Evolutionary conservation across 1,139 yeast species (phyloP).

Genomic region (Yamadazyma membranifaciens): DNA sequence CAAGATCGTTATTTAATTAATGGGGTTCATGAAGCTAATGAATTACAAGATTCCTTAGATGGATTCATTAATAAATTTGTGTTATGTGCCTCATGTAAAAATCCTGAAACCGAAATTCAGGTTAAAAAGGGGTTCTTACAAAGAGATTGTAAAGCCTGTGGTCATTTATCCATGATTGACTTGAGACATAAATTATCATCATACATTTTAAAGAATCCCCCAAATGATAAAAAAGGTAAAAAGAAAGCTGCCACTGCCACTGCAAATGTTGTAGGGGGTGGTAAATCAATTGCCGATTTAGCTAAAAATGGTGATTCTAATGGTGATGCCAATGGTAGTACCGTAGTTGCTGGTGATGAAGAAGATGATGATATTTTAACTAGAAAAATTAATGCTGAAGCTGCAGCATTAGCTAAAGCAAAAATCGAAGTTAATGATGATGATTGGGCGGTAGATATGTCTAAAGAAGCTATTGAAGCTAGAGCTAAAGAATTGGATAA

Average conservation of each 20-base stretch:
- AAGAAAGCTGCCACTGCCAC: conserved; percentile 87
- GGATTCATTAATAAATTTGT: conserved; percentile 93
- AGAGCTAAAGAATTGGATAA: conserved; percentile 88
- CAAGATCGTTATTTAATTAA: conserved; percentile 87
- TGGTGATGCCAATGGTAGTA: conserved; percentile 43
- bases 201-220: conserved; percentile 91
- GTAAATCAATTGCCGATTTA: conserved; percentile 73
- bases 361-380: conserved; percentile 78
- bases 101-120: conserved; percentile 94
- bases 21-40: conserved; percentile 90
- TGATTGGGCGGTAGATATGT: conserved; percentile 98
- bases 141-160: conserved; percentile 98
- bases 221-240: conserved; percentile 61
- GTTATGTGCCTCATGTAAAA: conserved; percentile 90
- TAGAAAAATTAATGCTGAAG: conserved; percentile 81
- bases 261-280: conserved; percentile 88
- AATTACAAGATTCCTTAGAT: conserved; percentile 90
- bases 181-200: conserved; percentile 84
- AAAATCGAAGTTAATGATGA: conserved; percentile 75
- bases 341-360: conserved; percentile 28
- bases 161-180: conserved; percentile 81
- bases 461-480: conserved; percentile 93
- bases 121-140: conserved; percentile 74
- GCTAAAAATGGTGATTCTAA: conserved; percentile 58
- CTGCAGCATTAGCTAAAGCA: conserved; percentile 57